Base-by-base conservation (phyloP, 208 protist species). In the Acanthamoeba sp. region DNA sequence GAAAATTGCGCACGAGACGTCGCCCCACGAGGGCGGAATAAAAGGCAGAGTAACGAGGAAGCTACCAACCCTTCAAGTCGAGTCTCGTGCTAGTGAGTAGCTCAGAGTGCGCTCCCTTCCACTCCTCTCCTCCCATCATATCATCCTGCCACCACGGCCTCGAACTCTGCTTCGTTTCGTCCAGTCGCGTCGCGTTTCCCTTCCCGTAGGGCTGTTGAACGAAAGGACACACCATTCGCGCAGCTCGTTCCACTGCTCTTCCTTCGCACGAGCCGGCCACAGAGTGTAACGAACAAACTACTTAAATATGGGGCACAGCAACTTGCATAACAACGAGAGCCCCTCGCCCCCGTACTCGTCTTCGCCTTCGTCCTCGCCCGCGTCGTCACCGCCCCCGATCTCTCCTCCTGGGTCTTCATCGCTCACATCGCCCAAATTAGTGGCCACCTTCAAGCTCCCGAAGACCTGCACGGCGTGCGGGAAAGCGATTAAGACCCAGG, bases 401-500 rank as follows among this genome's bases (percentile, higher is more conserved):
- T 66, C 59, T 1, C 59, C 59, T 1, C n/a, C 59, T 12, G 59
- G 59, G 59, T 78, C 66, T 45, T 78, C 66, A 6, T 78, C 66
- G 14, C 66, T 45, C 34, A 24, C 36, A 3, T 29, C 62, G 29
- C 62, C 62, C 9, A 3, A 85, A n/a, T 42, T 85, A 2, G 76
- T 85, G 16, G 76, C 76, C 6, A 85, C 76, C 1, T 85, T 85
- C 42, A 85, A 85, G 45, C 42, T 85, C 6, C 76, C 76, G n/a
- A 85, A 85, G 76, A 85, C 76, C 42, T 85, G 76, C 45, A 85
- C 76, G 76, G 40, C 76, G 20, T 85, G 76, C 27, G 76, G 76
- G 0, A 85, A 85, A 22, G 42, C 76, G n/a, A 85, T 85, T 18
- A 85, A 85, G 76, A 85, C 76, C 45, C 76, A 85, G 76, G 76